Base-by-base conservation (phyloP, 2,329 filamentous ascomycete species). In the Sporothrix mexicana region DNA sequence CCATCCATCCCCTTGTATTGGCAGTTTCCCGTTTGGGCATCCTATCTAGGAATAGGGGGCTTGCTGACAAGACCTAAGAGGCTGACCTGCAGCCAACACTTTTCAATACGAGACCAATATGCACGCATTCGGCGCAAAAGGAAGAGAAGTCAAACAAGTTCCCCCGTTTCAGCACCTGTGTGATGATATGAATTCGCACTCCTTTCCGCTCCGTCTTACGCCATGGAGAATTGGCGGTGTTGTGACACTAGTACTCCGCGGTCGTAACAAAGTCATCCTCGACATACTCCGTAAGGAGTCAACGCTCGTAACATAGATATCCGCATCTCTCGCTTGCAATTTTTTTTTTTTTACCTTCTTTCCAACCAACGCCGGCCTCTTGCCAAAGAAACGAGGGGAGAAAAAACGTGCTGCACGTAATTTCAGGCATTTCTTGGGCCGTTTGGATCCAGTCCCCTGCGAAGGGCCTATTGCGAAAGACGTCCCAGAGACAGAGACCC, bases 401-500 rank as follows among this genome's bases (percentile, higher is more conserved):
- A 36, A 36, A 36, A 36, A 36, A 36, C 30, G 30, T 36, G 30
- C 30, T 36, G 30, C 30, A 36, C 49, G 49, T 53, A 53, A 53
- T 53, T 53, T 23, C 30, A 36, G 30, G 30, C 30, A 36, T 36
- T 53, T 23, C 9, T 25, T 7, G 10, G 13, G 17, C 49, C 49
- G 17, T 30, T 43, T 62, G 30, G 43, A 43, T 62, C 20, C 17
- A 36, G 30, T 36, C 7, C 30, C 30, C 30, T 36, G 30, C 30
- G 30, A 36, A 53, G 17, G 15, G 8, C 10, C n/a, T 36, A 23
- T 53, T 53, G n/a, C 47, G 23, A 53, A 53, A 10, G n/a, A 20
- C n/a, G 25, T 6, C 9, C 53, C 12, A 13, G 8, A 53, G 69
- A 55, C 12, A 13, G 8, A 53, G 69, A 55, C 69, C 69, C 70